phyloP scores from a whole-genome alignment of 495 filamentous ascomycete genomes.

The Monascus purpureus region DNA sequence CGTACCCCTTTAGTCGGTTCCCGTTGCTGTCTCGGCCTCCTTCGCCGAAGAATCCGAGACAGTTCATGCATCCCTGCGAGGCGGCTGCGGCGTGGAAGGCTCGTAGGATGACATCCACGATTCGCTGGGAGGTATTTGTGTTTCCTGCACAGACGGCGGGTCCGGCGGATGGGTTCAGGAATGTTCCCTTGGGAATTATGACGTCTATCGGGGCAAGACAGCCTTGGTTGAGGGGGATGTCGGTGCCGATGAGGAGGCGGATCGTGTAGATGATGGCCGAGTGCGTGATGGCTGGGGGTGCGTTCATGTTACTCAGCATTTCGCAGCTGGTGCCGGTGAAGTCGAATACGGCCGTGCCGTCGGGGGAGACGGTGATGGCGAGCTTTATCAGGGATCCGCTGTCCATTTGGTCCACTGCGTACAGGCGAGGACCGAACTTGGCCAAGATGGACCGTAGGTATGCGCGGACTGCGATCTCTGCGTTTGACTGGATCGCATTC shows the following conservation, averaged over 20 bases:
- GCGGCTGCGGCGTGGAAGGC: slow-evolving; percentile 79
- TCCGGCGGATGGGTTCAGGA: slow-evolving; percentile 61
- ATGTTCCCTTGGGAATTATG: slow-evolving; percentile 60
- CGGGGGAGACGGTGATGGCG: slow-evolving; percentile 61
- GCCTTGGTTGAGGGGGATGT: slow-evolving; percentile 92
- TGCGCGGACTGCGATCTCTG: slow-evolving; percentile 65
- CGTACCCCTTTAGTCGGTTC: slow-evolving; percentile 45
- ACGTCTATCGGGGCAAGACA: slow-evolving; percentile 76
- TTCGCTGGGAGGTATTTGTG: slow-evolving; percentile 66
- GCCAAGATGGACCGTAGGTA: slow-evolving; percentile 61
- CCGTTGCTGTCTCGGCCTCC: slow-evolving; percentile 14
- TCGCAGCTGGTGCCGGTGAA: slow-evolving; percentile 65
- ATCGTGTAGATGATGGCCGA: slow-evolving; percentile 91
- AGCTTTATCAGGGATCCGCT: slow-evolving; percentile 48
- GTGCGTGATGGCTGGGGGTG: slow-evolving; percentile 82
- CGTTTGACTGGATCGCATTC: slow-evolving; percentile 82
- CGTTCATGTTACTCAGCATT: slow-evolving; percentile 75
- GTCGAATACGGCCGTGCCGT: slow-evolving; percentile 73
- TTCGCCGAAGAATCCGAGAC: slow-evolving; percentile 34
- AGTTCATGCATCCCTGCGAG: slow-evolving; percentile 79
- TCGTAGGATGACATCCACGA: slow-evolving; percentile 80
- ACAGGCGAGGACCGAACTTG: slow-evolving; percentile 50
- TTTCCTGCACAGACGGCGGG: slow-evolving; percentile 3
- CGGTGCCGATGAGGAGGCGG: slow-evolving; percentile 72
- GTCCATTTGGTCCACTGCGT: slow-evolving; percentile 75